phyloP scores from a whole-genome alignment of 306 rosid genomes.

The Dryas octopetala region DNA sequence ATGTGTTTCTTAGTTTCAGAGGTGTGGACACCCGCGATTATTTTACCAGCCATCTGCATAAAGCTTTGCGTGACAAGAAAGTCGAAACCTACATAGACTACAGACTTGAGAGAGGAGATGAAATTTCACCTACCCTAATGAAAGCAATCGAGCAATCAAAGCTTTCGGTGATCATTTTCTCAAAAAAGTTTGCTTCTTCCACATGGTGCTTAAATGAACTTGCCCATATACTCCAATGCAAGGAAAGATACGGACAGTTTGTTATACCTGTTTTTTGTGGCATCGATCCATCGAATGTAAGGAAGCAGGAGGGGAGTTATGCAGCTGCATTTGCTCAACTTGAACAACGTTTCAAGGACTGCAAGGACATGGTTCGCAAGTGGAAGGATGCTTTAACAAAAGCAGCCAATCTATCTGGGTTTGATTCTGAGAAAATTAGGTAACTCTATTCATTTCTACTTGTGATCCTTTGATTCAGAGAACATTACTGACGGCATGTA shows the following conservation, averaged over 20 bases:
- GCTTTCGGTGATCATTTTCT: neutral
- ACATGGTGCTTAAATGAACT: neutral
- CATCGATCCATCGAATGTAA: neutral
- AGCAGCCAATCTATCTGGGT: conserved; percentile 7
- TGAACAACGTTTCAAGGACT: neutral
- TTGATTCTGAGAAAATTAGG: neutral
- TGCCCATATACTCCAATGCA: neutral
- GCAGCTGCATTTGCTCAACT: neutral
- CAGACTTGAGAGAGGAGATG: neutral
- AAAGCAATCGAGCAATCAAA: neutral
- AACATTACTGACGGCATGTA: neutral
- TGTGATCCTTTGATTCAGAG: neutral
- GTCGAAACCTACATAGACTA: neutral
- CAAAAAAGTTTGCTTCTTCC: neutral
- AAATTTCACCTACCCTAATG: neutral
- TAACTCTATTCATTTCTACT: neutral
- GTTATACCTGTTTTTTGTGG: neutral
- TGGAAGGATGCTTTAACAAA: neutral
- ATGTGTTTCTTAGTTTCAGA: neutral
- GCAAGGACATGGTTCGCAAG: no score
- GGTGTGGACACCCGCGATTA: neutral
- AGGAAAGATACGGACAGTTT: neutral
- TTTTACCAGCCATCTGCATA: conserved; percentile 1
- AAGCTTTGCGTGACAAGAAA: neutral
- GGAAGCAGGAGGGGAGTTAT: neutral